Percentiles rank a stretch among this genome's conserved stretches.
Conservation (phyloP, 441 rosid genomes). For the Syzygium malaccense region DNA sequence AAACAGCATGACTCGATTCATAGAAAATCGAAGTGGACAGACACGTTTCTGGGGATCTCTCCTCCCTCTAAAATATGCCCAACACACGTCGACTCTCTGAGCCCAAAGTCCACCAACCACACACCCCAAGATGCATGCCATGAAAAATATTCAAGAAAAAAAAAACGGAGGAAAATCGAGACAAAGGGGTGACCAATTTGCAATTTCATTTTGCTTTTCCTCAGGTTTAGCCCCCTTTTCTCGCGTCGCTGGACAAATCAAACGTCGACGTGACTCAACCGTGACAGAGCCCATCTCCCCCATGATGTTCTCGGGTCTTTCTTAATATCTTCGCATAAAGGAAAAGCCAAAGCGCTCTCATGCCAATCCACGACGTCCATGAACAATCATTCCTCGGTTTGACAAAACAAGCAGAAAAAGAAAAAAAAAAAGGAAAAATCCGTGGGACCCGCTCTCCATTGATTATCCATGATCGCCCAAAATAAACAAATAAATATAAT, state of each 20-base stretch:
- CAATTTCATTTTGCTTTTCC: background rate
- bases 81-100: background rate
- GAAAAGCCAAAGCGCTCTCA: background rate
- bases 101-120: background rate
- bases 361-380: background rate
- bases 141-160: background rate
- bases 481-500: background rate
- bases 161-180: background rate
- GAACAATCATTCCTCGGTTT: background rate
- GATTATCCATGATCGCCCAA: background rate
- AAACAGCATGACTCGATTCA: background rate
- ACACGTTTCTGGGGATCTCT: background rate
- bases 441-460: conserved; percentile 13
- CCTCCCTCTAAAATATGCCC: background rate
- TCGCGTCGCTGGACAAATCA: background rate
- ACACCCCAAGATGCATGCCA: background rate
- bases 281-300: conserved; percentile 23
- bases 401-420: background rate
- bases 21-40: background rate
- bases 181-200: background rate
- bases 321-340: background rate
- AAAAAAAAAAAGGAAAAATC: background rate
- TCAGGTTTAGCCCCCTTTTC: background rate
- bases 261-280: conserved; percentile 59
- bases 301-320: background rate